Conservation (phyloP, 1,284 basidiomycete genomes). For the Ustilago trichophora region DNA sequence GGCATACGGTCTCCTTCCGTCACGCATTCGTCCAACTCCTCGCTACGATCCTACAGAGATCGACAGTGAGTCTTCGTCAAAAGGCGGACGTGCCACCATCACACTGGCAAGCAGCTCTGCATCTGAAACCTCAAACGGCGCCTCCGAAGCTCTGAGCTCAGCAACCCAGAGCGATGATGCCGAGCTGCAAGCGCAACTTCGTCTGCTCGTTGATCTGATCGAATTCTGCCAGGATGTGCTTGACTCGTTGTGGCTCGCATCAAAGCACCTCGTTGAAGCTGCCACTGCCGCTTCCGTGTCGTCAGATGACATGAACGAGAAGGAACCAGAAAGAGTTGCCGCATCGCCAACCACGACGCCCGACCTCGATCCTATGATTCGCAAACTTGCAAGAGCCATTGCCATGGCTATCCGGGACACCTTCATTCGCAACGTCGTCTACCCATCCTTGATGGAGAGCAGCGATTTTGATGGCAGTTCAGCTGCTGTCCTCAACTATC, state of each 20-base stretch:
- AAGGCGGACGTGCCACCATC: conserved; percentile 10
- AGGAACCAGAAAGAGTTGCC: not conserved
- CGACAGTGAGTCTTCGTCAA: conserved; percentile 1
- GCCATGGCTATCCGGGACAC: conserved; percentile 76
- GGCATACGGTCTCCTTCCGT: conserved; percentile 86
- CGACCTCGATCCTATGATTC: conserved; percentile 30
- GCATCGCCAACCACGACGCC: not conserved
- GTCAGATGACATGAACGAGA: conserved; percentile 11
- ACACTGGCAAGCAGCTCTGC: conserved; percentile 39
- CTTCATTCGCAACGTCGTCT: conserved; percentile 90
- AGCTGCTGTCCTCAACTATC: conserved; percentile 95
- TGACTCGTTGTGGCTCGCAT: conserved; percentile 33
- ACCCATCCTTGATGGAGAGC: conserved; percentile 92
- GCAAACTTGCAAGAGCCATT: conserved; percentile 40
- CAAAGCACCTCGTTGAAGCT: conserved; percentile 21
- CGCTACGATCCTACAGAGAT: conserved; percentile 33
- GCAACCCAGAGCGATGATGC: conserved; percentile 69
- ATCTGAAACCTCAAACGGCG: not conserved
- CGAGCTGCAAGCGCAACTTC: conserved; percentile 82
- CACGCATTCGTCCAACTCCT: conserved; percentile 23
- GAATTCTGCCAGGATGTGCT: conserved; percentile 89
- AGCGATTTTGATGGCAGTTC: conserved; percentile 91
- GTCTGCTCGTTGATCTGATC: conserved; percentile 86
- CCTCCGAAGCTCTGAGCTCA: conserved; percentile 22
- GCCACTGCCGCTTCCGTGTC: not conserved